Conservation (phyloP, 805 yeast species). For the Diddensiella caesifluorescens region DNA sequence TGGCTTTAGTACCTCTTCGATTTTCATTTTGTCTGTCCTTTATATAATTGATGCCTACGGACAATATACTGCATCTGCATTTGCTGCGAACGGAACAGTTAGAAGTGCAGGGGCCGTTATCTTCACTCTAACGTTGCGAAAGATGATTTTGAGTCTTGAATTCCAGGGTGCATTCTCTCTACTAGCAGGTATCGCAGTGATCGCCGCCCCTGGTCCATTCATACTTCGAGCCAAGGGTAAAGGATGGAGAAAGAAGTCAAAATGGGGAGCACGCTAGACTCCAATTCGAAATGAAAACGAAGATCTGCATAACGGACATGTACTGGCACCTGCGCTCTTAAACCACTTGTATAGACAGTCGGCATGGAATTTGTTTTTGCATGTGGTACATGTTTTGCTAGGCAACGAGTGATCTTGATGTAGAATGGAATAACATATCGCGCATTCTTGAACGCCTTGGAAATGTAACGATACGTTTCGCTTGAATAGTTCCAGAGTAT, state of each 20-base stretch:
- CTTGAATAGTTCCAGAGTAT: conserved; percentile 61
- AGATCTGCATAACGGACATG: conserved; percentile 91
- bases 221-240: conserved; percentile 9
- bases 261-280: conserved; percentile 13
- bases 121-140: conserved; percentile 4
- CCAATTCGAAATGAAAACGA: conserved; percentile 36
- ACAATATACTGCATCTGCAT: conserved; percentile 13
- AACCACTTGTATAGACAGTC: conserved; percentile 98
- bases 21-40: conserved; percentile 10
- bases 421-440: conserved; percentile 88
- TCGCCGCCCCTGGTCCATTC: conserved; percentile 16
- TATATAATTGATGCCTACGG: conserved; percentile 11
- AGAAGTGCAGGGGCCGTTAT: conserved; percentile 9
- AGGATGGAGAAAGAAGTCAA: conserved; percentile 9
- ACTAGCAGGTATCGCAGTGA: conserved; percentile 11
- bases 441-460: conserved; percentile 94
- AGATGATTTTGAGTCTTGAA: conserved; percentile 10
- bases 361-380: conserved; percentile 91
- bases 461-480: conserved; percentile 79
- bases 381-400: conserved; percentile 78
- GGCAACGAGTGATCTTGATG: conserved; percentile 91
- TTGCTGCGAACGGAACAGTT: conserved; percentile 8
- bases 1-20: conserved; percentile 13
- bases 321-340: conserved; percentile 83
- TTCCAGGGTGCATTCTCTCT: conserved; percentile 15